These are phyloP conservation scores for Coemansia sp. DNA, from an alignment of 192 early-diverging fungal species.

Conservation along the genomic window DNA sequence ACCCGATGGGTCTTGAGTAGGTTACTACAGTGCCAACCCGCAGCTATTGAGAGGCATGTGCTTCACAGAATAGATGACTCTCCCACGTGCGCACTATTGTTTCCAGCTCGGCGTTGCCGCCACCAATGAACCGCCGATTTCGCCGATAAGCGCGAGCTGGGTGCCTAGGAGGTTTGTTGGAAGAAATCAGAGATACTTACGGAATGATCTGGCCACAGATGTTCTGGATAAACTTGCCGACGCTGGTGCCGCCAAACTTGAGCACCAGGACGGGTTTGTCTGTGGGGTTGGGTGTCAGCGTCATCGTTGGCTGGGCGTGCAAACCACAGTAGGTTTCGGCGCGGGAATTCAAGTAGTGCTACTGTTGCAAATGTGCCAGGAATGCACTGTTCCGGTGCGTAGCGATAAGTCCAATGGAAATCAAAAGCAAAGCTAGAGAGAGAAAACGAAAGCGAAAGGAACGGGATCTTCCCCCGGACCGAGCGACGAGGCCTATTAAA, in stretches of 20 bases:
- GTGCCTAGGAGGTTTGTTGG: no score
- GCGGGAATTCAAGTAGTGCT: constrained; percentile 10
- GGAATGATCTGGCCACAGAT: constrained; percentile 77
- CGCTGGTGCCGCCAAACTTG: constrained; percentile 97
- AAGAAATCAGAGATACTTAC: constrained; percentile 51
- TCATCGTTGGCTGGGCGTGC: neutral
- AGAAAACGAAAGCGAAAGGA: no score
- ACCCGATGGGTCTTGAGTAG: constrained; percentile 71
- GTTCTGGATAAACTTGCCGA: constrained; percentile 78
- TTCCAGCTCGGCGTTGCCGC: neutral
- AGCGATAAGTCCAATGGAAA: no score
- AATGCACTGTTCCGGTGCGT: no score
- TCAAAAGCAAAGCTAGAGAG: no score
- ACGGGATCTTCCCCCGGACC: no score
- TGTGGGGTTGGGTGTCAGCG: constrained; percentile 22
- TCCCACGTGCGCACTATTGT: neutral
- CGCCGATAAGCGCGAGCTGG: neutral
- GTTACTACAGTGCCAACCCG: constrained; percentile 54
- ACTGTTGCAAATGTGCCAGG: constrained; percentile 4
- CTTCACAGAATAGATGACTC: constrained; percentile 1
- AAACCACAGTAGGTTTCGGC: neutral
- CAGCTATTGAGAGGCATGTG: neutral
- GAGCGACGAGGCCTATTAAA: no score
- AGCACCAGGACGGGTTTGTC: constrained; percentile 65
- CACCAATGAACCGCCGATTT: neutral